Percentiles rank a stretch among this genome's conserved stretches.
Conservation (phyloP, 768 basidiomycete species). For the Dioszegia aurantiaca region DNA sequence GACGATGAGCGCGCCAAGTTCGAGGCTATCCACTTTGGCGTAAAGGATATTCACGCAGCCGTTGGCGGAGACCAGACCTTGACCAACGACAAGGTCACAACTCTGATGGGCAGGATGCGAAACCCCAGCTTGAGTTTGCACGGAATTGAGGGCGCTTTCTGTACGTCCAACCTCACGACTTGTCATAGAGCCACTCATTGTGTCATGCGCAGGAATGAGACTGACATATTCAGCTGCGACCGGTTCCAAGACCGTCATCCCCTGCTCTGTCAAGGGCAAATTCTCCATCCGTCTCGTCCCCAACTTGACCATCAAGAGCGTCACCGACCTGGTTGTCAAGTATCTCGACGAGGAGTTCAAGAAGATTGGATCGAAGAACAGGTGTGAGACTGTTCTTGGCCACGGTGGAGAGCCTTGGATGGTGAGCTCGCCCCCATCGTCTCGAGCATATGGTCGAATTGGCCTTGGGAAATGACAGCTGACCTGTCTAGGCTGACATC, state of each 20-base stretch:
- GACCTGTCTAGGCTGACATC: slow-evolving; percentile 29
- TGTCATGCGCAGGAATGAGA: too few species aligned
- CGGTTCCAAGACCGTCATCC: slow-evolving; percentile 74
- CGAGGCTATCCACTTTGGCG: slow-evolving; percentile 66
- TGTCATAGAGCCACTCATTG: too few species aligned
- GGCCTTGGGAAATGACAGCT: background rate
- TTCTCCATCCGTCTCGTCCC: slow-evolving; percentile 94
- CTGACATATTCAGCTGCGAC: slow-evolving; percentile 38
- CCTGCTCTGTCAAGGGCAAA: slow-evolving; percentile 77
- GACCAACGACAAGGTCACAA: slow-evolving; percentile 67
- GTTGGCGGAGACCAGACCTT: slow-evolving; percentile 74
- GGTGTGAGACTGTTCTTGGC: slow-evolving; percentile 64
- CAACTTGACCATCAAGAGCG: slow-evolving; percentile 73
- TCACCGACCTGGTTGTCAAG: slow-evolving; percentile 67
- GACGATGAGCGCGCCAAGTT: slow-evolving; percentile 74
- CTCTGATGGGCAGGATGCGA: slow-evolving; percentile 90
- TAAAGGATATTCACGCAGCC: slow-evolving; percentile 67
- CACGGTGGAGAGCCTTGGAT: slow-evolving; percentile 91
- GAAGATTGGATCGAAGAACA: slow-evolving; percentile 82
- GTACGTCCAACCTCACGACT: slow-evolving; percentile 24
- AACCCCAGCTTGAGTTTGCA: slow-evolving; percentile 83
- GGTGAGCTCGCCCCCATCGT: slow-evolving; percentile 25
- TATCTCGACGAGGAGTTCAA: slow-evolving; percentile 77
- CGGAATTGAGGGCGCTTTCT: slow-evolving; percentile 94
- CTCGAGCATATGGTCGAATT: background rate